Conservation (phyloP, 768 basidiomycete genomes). For the Collybia mongolica region DNA sequence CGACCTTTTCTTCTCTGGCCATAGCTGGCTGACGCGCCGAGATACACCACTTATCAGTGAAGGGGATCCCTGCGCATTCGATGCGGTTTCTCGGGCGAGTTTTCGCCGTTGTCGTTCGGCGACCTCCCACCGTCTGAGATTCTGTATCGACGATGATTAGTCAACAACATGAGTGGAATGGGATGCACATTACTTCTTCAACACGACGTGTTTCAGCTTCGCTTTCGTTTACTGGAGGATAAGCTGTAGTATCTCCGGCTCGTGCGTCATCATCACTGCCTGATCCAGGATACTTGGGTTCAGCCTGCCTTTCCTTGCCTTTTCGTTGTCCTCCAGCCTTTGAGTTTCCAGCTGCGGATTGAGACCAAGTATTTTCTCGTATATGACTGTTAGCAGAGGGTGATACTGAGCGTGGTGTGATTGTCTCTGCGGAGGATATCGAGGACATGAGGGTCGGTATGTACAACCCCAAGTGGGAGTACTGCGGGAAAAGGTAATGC, state of each 20-base stretch:
- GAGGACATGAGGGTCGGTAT: slow-evolving; percentile 15
- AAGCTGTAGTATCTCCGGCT: slow-evolving; percentile 27
- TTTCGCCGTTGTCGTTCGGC: slow-evolving; percentile 77
- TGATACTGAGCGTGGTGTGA: slow-evolving; percentile 15
- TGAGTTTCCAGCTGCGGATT: slow-evolving; percentile 23
- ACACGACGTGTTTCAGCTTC: slow-evolving; percentile 66
- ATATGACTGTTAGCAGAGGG: slow-evolving; percentile 40
- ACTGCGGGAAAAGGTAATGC: background rate
- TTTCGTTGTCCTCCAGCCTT: slow-evolving; percentile 11
- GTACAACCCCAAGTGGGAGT: background rate
- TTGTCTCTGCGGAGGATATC: slow-evolving; percentile 17
- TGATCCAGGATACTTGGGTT: slow-evolving; percentile 22
- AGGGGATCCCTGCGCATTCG: slow-evolving; percentile 17
- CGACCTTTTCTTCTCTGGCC: slow-evolving; percentile 38
- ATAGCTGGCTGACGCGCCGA: slow-evolving; percentile 57
- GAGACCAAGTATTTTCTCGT: slow-evolving; percentile 27
- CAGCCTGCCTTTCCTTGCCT: slow-evolving; percentile 19
- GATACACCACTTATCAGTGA: slow-evolving; percentile 61
- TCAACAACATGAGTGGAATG: background rate
- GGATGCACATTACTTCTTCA: slow-evolving; percentile 55
- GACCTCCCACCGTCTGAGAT: slow-evolving; percentile 73
- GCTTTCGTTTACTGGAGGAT: slow-evolving; percentile 70
- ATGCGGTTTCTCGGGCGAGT: slow-evolving; percentile 56
- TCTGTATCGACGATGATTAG: slow-evolving; percentile 39
- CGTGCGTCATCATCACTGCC: slow-evolving; percentile 25